phyloP scores from a whole-genome alignment of 305 asterid genomes.

The Rubia balearica region DNA sequence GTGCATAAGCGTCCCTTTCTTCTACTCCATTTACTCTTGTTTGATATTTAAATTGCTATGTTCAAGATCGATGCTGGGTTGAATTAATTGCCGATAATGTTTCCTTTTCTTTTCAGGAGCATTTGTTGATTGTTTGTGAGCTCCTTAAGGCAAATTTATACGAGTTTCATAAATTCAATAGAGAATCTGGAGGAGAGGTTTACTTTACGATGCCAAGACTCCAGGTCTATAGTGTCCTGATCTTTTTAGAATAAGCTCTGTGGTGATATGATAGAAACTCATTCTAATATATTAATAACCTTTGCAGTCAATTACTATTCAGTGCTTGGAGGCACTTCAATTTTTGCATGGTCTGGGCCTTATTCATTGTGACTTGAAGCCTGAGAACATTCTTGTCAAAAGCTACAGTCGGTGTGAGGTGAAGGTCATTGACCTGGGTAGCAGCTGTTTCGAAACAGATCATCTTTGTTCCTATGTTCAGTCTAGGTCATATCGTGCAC shows the following conservation, averaged over 20 bases:
- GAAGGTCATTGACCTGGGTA: constrained; percentile 97
- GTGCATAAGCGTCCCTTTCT: not conserved
- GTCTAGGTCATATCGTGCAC: constrained; percentile 97
- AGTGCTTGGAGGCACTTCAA: constrained; percentile 94
- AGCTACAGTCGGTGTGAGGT: constrained; percentile 99
- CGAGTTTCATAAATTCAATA: constrained; percentile 90
- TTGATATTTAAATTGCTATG: not conserved
- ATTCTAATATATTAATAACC: constrained; percentile 14
- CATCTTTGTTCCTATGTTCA: constrained; percentile 98
- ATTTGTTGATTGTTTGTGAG: constrained; percentile 90
- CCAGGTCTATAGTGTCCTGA: constrained; percentile 52
- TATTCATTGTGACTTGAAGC: constrained; percentile 97
- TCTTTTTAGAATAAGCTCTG: constrained; percentile 10
- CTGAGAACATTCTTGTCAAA: constrained; percentile 97
- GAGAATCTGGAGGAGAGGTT: constrained; percentile 99
- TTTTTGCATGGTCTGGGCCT: constrained; percentile 93
- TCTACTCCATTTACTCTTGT: not conserved
- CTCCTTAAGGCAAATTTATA: constrained; percentile 93
- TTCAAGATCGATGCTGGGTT: constrained; percentile 15
- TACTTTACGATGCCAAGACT: constrained; percentile 99
- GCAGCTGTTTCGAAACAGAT: constrained; percentile 96
- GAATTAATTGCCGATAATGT: constrained; percentile 11
- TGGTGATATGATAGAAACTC: constrained; percentile 11
- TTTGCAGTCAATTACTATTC: constrained; percentile 88
- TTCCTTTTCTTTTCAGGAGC: constrained; percentile 58